Conservation (phyloP, 2,329 filamentous ascomycete genomes). For the Daldinia eschscholtzii region DNA sequence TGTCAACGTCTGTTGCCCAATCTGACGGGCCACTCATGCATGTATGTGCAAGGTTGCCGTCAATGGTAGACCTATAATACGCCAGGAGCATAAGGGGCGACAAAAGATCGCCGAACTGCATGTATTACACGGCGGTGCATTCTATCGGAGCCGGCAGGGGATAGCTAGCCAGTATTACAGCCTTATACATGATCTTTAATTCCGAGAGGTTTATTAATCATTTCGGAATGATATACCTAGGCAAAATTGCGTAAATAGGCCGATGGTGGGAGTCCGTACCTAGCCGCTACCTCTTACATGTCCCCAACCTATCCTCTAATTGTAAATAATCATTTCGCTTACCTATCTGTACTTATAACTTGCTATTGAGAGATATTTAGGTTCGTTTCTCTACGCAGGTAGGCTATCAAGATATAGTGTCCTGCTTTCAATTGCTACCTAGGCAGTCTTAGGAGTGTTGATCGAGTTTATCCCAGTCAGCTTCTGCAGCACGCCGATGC, state of each 20-base stretch:
- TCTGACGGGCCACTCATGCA: constrained; percentile 11
- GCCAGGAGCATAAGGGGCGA: background rate
- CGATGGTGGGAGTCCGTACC: constrained; percentile 1
- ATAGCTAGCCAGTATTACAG: background rate
- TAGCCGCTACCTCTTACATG: background rate
- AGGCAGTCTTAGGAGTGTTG: background rate
- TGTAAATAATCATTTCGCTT: background rate
- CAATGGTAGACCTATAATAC: background rate
- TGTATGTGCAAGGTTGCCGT: background rate
- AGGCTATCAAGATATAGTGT: background rate
- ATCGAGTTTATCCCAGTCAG: background rate
- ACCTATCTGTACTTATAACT: too few species aligned
- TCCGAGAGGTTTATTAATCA: background rate
- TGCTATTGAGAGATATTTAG: background rate
- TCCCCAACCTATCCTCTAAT: background rate
- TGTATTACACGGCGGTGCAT: background rate
- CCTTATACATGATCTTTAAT: constrained; percentile 3
- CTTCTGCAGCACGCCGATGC: background rate
- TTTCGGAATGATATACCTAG: background rate
- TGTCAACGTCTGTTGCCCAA: background rate
- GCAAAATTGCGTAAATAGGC: constrained; percentile 5
- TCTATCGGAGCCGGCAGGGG: background rate
- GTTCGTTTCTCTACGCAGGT: background rate
- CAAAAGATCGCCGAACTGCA: background rate
- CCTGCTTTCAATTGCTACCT: background rate